Evolutionary conservation across 495 filamentous ascomycete genomes (phyloP), one percentile per base, ranked within the genome.

Genomic region (Glutinoglossum americanum): DNA sequence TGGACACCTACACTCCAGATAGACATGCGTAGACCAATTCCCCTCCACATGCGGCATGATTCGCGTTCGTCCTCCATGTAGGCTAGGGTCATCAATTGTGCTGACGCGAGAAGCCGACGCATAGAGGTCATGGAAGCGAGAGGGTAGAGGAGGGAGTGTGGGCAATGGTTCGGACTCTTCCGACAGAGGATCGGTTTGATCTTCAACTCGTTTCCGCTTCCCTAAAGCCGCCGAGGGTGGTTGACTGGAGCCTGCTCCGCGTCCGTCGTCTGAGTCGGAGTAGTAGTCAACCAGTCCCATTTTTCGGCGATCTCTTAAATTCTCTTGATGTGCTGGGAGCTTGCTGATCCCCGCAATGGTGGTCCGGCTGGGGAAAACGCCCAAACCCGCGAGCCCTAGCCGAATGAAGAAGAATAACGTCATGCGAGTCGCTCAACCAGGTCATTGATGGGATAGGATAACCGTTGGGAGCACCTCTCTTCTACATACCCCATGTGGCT

Each of bases 21-120:
- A 98, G 23, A 96, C 63, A 68, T 95, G 89, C 19, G 81, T 88
- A 1, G 92, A 85, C 92, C 92, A 98, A 70, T 85, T 85, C 25
- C 92, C 92, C 55, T 84, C 78, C 13, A 90, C 71, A 68, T 98
- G 92, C 1, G 92, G 89, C 45, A 79, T 84, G 45, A 78, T 77
- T 26, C 92, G 76, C 64, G 81, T 84, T 45, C 89, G 79, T 30
- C 92, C 92, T 30, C 81, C 82, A 68, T 98, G 92, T 32, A 98
- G 73, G 57, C 71, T 71, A 0, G 92, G 89, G 61, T 94, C 83
- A 69, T 98, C 92, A 59, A 70, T 70, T 27, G 80, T 82, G 66
- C 84, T 85, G 56, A 82, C 70, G 41, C 89, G 78, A 55, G 81
- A 78, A 47, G 79, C 77, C 4, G 81, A 82, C n/a, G 88, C 83